phyloP scores from a whole-genome alignment of 2,329 filamentous ascomycete genomes.

The Xylaria sp. region DNA sequence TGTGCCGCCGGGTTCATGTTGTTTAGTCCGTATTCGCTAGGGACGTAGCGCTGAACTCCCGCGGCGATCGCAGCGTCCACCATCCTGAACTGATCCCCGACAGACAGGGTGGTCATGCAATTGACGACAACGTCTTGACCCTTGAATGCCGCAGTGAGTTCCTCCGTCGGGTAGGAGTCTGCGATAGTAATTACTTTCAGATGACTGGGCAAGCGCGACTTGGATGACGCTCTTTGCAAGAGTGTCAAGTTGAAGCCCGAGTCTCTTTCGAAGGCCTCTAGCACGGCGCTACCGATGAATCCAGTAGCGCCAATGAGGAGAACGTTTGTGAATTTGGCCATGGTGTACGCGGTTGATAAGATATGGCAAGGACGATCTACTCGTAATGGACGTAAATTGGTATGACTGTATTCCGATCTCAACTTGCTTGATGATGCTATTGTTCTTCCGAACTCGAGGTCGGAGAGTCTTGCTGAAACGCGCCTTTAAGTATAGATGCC shows the following conservation, averaged over 20 bases:
- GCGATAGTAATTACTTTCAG: conserved; percentile 36
- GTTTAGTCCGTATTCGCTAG: conserved; percentile 56
- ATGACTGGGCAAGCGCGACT: conserved; percentile 27
- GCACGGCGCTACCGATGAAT: conserved; percentile 39
- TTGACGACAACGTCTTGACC: conserved; percentile 46
- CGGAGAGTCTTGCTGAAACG: neutral
- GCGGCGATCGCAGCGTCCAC: conserved; percentile 61
- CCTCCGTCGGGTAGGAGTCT: conserved; percentile 37
- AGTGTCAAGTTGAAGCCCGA: conserved; percentile 37
- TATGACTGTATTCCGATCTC: neutral
- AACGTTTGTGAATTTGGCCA: conserved; percentile 37
- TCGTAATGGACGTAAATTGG: neutral
- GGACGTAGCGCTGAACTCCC: conserved; percentile 61
- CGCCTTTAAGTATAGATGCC: neutral
- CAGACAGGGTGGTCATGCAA: conserved; percentile 45
- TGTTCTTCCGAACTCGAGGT: neutral
- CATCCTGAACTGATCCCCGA: conserved; percentile 53
- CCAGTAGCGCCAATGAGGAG: conserved; percentile 41
- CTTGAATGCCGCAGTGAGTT: conserved; percentile 34
- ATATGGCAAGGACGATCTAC: neutral
- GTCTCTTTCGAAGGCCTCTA: conserved; percentile 38
- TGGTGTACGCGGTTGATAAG: conserved; percentile 5
- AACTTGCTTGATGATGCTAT: neutral
- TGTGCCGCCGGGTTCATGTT: conserved; percentile 38
- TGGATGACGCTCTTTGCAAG: conserved; percentile 39